Conservation (phyloP, 179 eudicot species). For the Dionaea muscipula region DNA sequence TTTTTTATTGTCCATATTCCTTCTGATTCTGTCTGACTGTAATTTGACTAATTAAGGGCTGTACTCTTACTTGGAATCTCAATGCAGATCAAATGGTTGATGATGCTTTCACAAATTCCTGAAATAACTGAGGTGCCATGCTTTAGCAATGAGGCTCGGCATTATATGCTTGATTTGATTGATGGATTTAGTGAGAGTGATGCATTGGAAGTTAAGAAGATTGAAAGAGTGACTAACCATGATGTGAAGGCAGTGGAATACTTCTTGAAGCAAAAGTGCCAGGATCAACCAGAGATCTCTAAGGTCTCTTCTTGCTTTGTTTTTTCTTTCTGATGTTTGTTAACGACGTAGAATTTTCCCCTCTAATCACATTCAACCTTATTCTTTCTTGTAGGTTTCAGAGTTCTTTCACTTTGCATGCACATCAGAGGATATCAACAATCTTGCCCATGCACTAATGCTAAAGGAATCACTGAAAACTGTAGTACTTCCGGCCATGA, state of each 20-base stretch:
- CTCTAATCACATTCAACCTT: background rate
- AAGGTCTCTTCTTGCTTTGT: conserved; percentile 34
- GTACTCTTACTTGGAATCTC: background rate
- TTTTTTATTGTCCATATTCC: background rate
- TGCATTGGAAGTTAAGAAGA: conserved; percentile 70
- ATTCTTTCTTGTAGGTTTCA: conserved; percentile 39
- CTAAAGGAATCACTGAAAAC: conserved; percentile 52
- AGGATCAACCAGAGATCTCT: conserved; percentile 59
- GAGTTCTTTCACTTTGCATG: conserved; percentile 97
- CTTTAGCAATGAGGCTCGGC: conserved; percentile 49
- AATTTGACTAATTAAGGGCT: background rate
- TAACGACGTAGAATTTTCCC: background rate
- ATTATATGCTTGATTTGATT: conserved; percentile 44
- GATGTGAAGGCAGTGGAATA: conserved; percentile 96
- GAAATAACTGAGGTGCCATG: conserved; percentile 70
- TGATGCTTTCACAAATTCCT: conserved; percentile 65
- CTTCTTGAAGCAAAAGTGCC: conserved; percentile 76
- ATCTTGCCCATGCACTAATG: conserved; percentile 85
- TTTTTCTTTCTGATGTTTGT: conserved; percentile 1
- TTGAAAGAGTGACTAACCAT: conserved; percentile 85
- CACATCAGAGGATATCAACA: conserved; percentile 95
- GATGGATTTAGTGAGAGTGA: conserved; percentile 52
- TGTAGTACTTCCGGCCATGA: conserved; percentile 55
- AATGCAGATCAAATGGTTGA: conserved; percentile 69
- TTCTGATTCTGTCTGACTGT: conserved; percentile 6